Conservation (phyloP, 1,139 yeast species). For the Zygosaccharomyces pseudobailii region DNA sequence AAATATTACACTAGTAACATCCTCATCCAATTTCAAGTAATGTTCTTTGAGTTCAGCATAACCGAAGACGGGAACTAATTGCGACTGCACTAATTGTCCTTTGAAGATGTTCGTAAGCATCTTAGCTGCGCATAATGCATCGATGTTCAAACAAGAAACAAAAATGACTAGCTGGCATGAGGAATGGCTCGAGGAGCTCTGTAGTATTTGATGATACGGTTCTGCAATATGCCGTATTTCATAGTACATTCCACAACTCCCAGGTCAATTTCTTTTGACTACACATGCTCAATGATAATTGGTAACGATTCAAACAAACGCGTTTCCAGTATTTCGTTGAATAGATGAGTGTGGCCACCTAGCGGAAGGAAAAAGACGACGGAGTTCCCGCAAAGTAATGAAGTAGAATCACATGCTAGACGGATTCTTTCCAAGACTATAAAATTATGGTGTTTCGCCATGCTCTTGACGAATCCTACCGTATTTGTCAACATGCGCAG, state of each 20-base stretch:
- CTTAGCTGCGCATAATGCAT: conserved; percentile 85
- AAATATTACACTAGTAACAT: conserved; percentile 70
- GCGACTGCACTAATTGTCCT: conserved; percentile 80
- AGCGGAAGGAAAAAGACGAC: not conserved
- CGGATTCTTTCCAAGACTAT: no score
- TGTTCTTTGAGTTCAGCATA: conserved; percentile 69
- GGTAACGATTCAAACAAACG: not conserved
- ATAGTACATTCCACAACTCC: conserved; percentile 49
- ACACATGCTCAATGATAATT: not conserved
- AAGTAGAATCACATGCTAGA: not conserved
- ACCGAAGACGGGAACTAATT: conserved; percentile 92
- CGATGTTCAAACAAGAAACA: conserved; percentile 87
- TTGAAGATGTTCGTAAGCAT: conserved; percentile 67
- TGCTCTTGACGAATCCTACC: no score
- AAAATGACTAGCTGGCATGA: conserved; percentile 85
- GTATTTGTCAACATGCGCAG: no score
- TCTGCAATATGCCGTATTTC: conserved; percentile 55
- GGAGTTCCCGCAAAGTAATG: not conserved
- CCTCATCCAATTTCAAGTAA: conserved; percentile 61
- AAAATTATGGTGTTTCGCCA: no score
- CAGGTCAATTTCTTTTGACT: not conserved
- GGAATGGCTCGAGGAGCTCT: conserved; percentile 72
- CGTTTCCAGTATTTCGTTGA: conserved; percentile 1
- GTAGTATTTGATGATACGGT: conserved; percentile 56
- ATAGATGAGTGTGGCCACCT: not conserved